Evolutionary conservation across 1,284 basidiomycete species (phyloP).

Genomic region (Takashimella tepidaria): DNA sequence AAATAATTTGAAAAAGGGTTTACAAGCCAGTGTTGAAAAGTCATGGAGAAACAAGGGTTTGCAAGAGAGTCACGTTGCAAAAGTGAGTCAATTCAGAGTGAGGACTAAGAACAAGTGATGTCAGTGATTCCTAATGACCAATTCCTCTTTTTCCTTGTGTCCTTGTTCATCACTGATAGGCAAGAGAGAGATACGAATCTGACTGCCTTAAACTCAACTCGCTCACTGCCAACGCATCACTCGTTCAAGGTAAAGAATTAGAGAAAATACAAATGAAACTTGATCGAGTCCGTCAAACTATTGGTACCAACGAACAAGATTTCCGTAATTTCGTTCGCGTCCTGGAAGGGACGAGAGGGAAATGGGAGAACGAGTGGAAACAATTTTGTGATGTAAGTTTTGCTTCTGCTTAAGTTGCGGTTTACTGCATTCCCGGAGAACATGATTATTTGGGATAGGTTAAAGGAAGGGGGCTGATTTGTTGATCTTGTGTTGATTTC

Average conservation of each 20-base stretch:
- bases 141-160: no score
- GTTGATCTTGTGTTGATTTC: neutral
- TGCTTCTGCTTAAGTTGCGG: neutral
- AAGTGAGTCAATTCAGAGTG: slow-evolving; percentile 46
- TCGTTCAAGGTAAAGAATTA: slow-evolving; percentile 89
- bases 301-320: slow-evolving; percentile 83
- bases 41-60: slow-evolving; percentile 78
- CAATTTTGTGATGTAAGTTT: slow-evolving; percentile 68
- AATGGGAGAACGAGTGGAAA: slow-evolving; percentile 96
- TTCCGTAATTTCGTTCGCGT: slow-evolving; percentile 81
- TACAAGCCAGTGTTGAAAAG: slow-evolving; percentile 75
- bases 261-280: slow-evolving; percentile 86
- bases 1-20: slow-evolving; percentile 61
- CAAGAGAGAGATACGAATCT: slow-evolving; percentile 87
- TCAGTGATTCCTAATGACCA: neutral
- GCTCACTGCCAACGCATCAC: slow-evolving; percentile 85
- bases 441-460: no score
- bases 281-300: slow-evolving; percentile 82
- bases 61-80: slow-evolving; percentile 75
- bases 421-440: no score
- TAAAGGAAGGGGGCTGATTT: no score
- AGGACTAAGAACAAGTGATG: neutral
- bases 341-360: slow-evolving; percentile 70
- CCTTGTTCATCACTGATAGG: slow-evolving; percentile 43
- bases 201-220: slow-evolving; percentile 95